Percentiles rank a stretch among this genome's conserved stretches.
Conservation (phyloP, 2,329 filamentous ascomycete genomes). For the Penicillium hesseltinei region DNA sequence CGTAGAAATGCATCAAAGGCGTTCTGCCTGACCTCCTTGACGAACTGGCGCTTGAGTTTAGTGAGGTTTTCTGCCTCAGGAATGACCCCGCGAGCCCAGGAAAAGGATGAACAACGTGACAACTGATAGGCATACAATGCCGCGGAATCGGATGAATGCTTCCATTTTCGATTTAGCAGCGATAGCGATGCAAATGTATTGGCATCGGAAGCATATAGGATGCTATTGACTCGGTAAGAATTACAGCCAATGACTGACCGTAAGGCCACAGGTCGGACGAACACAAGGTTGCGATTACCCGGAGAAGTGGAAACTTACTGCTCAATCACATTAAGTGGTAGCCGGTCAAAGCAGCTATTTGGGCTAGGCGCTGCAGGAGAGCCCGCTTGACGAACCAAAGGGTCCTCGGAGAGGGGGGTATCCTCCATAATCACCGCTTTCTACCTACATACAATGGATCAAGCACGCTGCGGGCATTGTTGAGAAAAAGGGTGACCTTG, state of each 20-base stretch:
- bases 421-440: conserved; percentile 25
- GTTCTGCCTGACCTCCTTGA: conserved; percentile 70
- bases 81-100: conserved; percentile 37
- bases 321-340: conserved; percentile 25
- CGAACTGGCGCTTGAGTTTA: conserved; percentile 63
- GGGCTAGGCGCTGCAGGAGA: neutral
- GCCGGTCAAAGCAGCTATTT: conserved; percentile 18
- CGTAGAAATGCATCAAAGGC: conserved; percentile 73
- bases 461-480: conserved; percentile 4
- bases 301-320: conserved; percentile 12
- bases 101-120: conserved; percentile 44
- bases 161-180: conserved; percentile 48
- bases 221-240: conserved; percentile 37
- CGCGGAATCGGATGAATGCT: conserved; percentile 42
- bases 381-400: neutral
- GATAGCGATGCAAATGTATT: conserved; percentile 49
- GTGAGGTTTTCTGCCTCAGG: conserved; percentile 52
- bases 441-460: conserved; percentile 18
- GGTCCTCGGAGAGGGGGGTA: conserved; percentile 11
- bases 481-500: conserved; percentile 6
- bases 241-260: neutral
- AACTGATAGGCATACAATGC: conserved; percentile 49
- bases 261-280: neutral
- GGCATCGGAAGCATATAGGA: conserved; percentile 48
- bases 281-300: neutral